Conservation (phyloP, 305 asterid species). For the Stenogyne calaminthoides region DNA sequence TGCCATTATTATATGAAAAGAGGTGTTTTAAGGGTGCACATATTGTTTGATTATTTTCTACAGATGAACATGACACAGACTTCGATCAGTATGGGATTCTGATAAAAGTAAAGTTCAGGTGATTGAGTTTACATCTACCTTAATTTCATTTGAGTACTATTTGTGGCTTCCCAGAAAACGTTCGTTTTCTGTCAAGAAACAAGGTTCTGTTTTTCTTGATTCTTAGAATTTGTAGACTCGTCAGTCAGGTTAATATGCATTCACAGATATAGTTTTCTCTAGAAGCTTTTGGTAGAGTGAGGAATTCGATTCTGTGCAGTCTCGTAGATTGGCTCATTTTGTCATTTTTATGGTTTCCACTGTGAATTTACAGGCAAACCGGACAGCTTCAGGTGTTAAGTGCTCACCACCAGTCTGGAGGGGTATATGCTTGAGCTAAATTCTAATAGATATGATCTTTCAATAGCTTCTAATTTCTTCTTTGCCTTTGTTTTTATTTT, state of each 20-base stretch:
- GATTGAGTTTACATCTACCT: constrained; percentile 23
- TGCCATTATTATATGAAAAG: constrained; percentile 12
- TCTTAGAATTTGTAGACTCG: background rate
- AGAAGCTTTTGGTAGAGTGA: background rate
- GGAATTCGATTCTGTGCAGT: background rate
- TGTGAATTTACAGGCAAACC: constrained; percentile 73
- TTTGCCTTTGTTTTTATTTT: background rate
- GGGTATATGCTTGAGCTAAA: constrained; percentile 58
- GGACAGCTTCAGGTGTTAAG: constrained; percentile 96
- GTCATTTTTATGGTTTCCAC: constrained; percentile 20
- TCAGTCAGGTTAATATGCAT: constrained; percentile 21
- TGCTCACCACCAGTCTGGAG: constrained; percentile 99
- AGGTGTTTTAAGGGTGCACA: constrained; percentile 2
- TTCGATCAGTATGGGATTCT: constrained; percentile 90
- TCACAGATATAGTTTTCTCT: background rate
- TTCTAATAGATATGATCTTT: constrained; percentile 28
- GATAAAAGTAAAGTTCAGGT: constrained; percentile 99
- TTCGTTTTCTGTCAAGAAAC: constrained; percentile 15
- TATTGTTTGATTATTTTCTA: constrained; percentile 33
- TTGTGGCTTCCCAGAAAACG: background rate
- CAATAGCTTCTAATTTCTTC: constrained; percentile 34
- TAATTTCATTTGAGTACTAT: constrained; percentile 4
- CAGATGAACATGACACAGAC: constrained; percentile 88
- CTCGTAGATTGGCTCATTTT: constrained; percentile 17
- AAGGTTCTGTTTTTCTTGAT: background rate